phyloP scores from a whole-genome alignment of 768 basidiomycete genomes.

The Austroboletus eburneus region DNA sequence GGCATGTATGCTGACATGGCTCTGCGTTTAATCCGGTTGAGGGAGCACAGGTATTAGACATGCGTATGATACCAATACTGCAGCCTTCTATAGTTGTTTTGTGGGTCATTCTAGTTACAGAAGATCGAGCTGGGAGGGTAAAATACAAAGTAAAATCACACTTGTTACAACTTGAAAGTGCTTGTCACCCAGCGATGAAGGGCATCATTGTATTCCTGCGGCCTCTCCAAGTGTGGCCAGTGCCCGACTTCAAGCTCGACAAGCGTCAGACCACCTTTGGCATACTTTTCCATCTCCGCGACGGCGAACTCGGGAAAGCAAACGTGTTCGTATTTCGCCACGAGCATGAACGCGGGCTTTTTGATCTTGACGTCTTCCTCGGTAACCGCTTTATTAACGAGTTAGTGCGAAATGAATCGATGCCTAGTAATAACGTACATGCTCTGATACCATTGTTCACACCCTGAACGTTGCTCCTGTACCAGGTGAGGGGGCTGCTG shows the following conservation, averaged over 20 bases:
- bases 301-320: conserved; percentile 24
- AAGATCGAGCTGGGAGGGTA: not conserved
- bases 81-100: conserved; percentile 1
- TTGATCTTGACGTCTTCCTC: conserved; percentile 25
- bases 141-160: not conserved
- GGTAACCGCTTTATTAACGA: conserved; percentile 15
- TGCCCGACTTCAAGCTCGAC: conserved; percentile 36
- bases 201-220: conserved; percentile 33
- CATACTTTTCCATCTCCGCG: conserved; percentile 24
- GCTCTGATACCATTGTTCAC: conserved; percentile 28
- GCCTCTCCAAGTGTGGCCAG: conserved; percentile 34
- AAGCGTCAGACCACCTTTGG: conserved; percentile 25
- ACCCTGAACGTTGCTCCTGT: conserved; percentile 27
- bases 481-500: conserved; percentile 36
- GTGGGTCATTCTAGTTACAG: not conserved
- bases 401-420: not conserved
- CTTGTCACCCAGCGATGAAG: conserved; percentile 31
- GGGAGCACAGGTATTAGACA: conserved; percentile 27
- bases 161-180: conserved; percentile 17
- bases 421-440: conserved; percentile 14
- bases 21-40: conserved; percentile 6
- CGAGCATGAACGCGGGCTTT: conserved; percentile 38
- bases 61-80: conserved; percentile 5
- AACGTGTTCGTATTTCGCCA: conserved; percentile 33
- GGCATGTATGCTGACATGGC: not conserved